A percentile compares a stretch with the other conserved stretches of the same genome.
These are phyloP conservation scores for Tetracladium setigerum DNA, from an alignment of 495 filamentous ascomycete species.

Conservation along the genomic window DNA sequence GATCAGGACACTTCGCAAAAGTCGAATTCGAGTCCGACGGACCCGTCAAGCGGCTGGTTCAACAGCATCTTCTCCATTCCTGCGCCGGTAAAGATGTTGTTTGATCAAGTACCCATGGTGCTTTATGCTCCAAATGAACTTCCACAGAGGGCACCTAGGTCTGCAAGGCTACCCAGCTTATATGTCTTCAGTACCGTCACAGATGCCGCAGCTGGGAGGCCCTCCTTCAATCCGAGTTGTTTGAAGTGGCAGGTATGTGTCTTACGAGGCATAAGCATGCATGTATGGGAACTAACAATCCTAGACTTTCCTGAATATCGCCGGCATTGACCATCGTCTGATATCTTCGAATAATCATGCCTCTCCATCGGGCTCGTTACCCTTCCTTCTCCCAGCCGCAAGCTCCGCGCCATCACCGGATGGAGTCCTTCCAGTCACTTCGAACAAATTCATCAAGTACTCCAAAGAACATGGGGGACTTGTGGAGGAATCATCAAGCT, in stretches of 20 bases:
- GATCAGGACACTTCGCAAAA: not conserved
- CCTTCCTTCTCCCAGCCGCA: slow-evolving; percentile 67
- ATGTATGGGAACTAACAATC: slow-evolving; percentile 1
- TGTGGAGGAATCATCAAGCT: slow-evolving; percentile 44
- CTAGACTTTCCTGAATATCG: slow-evolving; percentile 80
- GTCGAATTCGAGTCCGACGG: not conserved
- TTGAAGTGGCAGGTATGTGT: slow-evolving; percentile 88
- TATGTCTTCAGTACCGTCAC: slow-evolving; percentile 69
- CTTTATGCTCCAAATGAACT: slow-evolving; percentile 74
- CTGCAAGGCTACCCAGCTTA: slow-evolving; percentile 51
- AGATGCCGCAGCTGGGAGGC: slow-evolving; percentile 53
- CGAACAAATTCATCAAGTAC: slow-evolving; percentile 64
- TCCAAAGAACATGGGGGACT: slow-evolving; percentile 41
- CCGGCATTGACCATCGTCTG: slow-evolving; percentile 58
- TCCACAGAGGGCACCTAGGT: slow-evolving; percentile 53
- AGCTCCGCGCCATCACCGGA: slow-evolving; percentile 19
- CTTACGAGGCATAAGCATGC: not conserved
- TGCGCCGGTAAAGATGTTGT: slow-evolving; percentile 67
- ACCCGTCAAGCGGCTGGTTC: not conserved
- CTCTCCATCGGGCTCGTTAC: slow-evolving; percentile 77
- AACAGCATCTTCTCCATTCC: slow-evolving; percentile 55
- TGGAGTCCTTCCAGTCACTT: slow-evolving; percentile 44
- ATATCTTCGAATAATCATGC: slow-evolving; percentile 85
- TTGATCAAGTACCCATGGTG: slow-evolving; percentile 72
- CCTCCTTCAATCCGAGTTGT: slow-evolving; percentile 89